Conservation (phyloP, 176 grass and related monocot genomes). For the Stipa capillata region DNA sequence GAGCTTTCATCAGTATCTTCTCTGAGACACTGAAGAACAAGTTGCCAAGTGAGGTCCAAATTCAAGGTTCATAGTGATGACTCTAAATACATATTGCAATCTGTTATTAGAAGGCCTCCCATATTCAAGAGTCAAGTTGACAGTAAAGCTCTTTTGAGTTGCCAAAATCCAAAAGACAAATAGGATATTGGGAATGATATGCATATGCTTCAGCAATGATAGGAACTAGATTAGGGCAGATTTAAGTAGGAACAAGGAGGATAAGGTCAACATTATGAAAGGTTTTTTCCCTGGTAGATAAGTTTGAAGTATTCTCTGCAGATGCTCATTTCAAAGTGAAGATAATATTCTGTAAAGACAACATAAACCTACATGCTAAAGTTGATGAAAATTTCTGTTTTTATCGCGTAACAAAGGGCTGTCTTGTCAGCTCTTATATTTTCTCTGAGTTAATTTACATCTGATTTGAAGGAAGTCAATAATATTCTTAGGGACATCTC, state of each 20-base stretch:
- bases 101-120: not conserved
- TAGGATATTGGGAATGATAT: not conserved
- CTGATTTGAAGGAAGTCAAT: constrained; percentile 7
- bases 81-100: not conserved
- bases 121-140: not conserved
- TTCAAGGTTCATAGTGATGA: not conserved
- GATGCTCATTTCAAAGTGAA: not conserved
- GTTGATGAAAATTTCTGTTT: not conserved
- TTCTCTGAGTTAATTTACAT: not conserved
- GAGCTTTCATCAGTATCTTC: not conserved
- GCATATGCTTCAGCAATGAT: not conserved
- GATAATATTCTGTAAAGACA: not conserved
- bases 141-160: not conserved
- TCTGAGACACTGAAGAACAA: not conserved
- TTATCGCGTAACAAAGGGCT: not conserved
- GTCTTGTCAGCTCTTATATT: not conserved
- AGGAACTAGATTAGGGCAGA: not conserved
- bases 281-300: not conserved
- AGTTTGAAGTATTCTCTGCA: not conserved
- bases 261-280: not conserved
- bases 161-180: not conserved
- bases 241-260: not conserved
- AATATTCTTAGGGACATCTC: constrained; percentile 24
- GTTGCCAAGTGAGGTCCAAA: not conserved
- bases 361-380: not conserved